Base-by-base conservation (phyloP, 352 stramenopile genomes). In the Globisporangium cystogenes region DNA sequence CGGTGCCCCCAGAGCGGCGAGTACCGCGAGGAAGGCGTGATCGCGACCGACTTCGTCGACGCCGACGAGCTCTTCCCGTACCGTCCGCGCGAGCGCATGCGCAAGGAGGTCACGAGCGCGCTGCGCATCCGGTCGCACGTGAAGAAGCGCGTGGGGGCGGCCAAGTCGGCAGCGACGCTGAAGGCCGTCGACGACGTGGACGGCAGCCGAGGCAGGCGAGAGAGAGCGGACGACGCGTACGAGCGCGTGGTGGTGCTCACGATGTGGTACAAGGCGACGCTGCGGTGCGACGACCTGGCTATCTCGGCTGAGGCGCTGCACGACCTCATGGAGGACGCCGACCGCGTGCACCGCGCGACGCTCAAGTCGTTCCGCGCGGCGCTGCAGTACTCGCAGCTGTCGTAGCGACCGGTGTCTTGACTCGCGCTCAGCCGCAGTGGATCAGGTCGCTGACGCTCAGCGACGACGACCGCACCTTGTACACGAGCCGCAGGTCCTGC, bases 221-320 rank as follows among this genome's bases (percentile, higher is more conserved):
- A 29, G 12, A 40, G 35, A 7, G 5, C 35, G 35, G 10, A 6
- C 11, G 36, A 36, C 16, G 16, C 18, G 27, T 11, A 10, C 24
- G 45, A 49, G 41, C 27, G 29, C 5, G 16, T 54, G 6, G 45
- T 80, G 15, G 70, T 80, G 26, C 52, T 80, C 18, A 73, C 60
- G 11, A 50, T 58, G 20, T 80, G 70, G 70, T 63, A 59, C 14
- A 57, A 70, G 20, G 66, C 52, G 29, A 65, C 46, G 26, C 55
- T 77, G 20, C 65, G 52, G n/a, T 36, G 6, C 4, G 40, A 45
- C 53, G 53, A 54, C 27, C 49, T 48, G 15, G 45, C 12, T 18
- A 31, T 54, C 21, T 26, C 45, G 21, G 36, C 40, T 18, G 36
- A 21, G 14, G 20, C 39, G 39, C 15, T 48, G 20, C 20, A 31